phyloP scores from a whole-genome alignment of 2,329 filamentous ascomycete species.

The Aspergillus unguis region DNA sequence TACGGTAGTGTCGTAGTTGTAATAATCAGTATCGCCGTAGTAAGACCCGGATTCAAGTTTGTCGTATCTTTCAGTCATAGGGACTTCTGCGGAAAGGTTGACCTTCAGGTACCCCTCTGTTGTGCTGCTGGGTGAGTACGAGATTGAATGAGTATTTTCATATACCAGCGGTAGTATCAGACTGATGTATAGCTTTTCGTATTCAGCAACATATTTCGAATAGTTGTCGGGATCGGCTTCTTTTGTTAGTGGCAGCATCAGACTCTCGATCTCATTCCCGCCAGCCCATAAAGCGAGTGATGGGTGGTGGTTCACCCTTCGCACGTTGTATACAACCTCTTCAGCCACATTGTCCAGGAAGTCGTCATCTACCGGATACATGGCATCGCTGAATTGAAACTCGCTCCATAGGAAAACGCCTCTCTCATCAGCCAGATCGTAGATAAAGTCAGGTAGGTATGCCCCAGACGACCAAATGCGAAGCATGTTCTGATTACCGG shows the following conservation, averaged over 20 bases:
- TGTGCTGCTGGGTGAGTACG: conserved; percentile 60
- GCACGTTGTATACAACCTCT: conserved; percentile 59
- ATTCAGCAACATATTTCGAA: conserved; percentile 47
- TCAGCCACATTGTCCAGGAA: conserved; percentile 56
- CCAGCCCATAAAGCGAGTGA: conserved; percentile 55
- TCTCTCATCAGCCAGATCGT: conserved; percentile 60
- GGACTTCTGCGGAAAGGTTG: conserved; percentile 51
- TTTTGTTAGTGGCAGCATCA: conserved; percentile 48
- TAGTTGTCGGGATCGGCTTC: conserved; percentile 46
- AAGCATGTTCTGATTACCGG: conserved; percentile 63
- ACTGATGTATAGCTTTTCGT: conserved; percentile 57
- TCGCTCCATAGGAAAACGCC: conserved; percentile 62
- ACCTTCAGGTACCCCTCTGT: conserved; percentile 57
- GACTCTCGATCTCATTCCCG: conserved; percentile 59
- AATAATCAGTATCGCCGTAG: conserved; percentile 61
- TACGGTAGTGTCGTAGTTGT: conserved; percentile 54
- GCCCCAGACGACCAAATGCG: conserved; percentile 60
- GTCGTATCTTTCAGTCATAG: conserved; percentile 56
- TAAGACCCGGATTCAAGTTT: conserved; percentile 52
- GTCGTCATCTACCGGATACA: conserved; percentile 54
- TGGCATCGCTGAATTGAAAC: conserved; percentile 60
- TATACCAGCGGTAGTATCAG: conserved; percentile 56
- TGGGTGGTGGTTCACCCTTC: conserved; percentile 60
- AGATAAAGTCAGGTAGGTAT: conserved; percentile 61
- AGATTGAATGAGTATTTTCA: conserved; percentile 57